These are phyloP conservation scores for Gillenia trifoliata DNA, from an alignment of 306 rosid genomes.

Conservation along the genomic window DNA sequence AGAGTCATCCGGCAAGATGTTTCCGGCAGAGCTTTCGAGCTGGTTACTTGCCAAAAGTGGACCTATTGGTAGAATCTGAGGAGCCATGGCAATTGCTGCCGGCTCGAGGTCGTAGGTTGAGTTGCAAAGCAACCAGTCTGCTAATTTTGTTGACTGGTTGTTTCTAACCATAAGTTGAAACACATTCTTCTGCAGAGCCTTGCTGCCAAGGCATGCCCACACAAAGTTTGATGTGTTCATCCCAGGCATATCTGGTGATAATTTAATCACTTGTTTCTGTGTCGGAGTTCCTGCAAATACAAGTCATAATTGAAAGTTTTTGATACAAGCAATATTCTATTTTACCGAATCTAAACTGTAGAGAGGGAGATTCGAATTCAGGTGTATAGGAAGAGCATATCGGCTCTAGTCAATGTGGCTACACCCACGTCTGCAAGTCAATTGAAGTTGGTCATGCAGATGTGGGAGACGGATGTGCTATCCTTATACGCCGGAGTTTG, in stretches of 20 bases:
- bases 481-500: too few species aligned
- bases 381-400: too few species aligned
- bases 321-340: too few species aligned
- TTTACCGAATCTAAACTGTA: too few species aligned
- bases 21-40: neutral
- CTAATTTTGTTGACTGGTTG: neutral
- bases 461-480: too few species aligned
- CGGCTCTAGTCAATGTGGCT: too few species aligned
- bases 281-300: constrained; percentile 15
- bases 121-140: neutral
- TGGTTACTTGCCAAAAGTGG: neutral
- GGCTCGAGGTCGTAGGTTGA: neutral
- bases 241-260: constrained; percentile 42
- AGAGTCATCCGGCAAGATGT: neutral
- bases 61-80: neutral
- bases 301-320: too few species aligned
- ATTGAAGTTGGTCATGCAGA: neutral
- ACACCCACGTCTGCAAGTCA: neutral
- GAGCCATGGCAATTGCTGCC: neutral
- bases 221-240: constrained; percentile 39
- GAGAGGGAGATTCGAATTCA: too few species aligned
- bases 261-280: neutral
- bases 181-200: constrained; percentile 35
- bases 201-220: constrained; percentile 51
- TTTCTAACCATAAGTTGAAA: constrained; percentile 44